phyloP scores from a whole-genome alignment of 1,284 basidiomycete species.

The Malassezia caprae region DNA sequence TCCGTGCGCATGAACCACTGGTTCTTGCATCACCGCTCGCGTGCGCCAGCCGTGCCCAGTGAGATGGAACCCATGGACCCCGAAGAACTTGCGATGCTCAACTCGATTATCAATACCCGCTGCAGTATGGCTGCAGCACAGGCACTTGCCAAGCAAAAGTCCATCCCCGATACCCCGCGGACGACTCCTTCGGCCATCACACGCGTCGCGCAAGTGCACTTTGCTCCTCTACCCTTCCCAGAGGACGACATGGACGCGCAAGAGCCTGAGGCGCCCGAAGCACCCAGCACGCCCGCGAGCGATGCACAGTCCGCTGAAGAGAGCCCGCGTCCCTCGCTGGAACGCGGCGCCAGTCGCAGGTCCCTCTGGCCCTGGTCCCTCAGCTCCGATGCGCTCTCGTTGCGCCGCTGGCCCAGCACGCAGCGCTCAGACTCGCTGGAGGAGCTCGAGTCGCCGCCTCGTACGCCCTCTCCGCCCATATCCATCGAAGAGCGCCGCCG shows the following conservation, averaged over 20 bases:
- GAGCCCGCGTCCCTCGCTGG: not conserved
- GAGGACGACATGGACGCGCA: not conserved
- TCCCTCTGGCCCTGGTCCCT: not conserved
- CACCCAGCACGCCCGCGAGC: too few relatives aligned
- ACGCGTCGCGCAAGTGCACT: not conserved
- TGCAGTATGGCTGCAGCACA: constrained; percentile 43
- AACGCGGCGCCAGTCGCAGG: not conserved
- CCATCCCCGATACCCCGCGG: not conserved
- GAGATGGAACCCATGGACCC: constrained; percentile 31
- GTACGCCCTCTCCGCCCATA: not conserved
- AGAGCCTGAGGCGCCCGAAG: not conserved
- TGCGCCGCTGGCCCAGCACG: not conserved
- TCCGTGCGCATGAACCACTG: not conserved
- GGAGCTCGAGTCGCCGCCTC: not conserved
- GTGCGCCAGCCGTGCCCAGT: not conserved
- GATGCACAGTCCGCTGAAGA: not conserved
- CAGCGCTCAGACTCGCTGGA: not conserved
- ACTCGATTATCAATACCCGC: constrained; percentile 47
- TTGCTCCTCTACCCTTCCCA: constrained; percentile 1
- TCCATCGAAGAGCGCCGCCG: constrained; percentile 26
- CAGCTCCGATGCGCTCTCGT: not conserved
- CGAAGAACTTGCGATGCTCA: constrained; percentile 43
- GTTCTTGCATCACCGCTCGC: not conserved
- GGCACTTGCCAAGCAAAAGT: constrained; percentile 21
- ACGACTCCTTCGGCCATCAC: not conserved